Evolutionary conservation across 2,329 filamentous ascomycete genomes (phyloP), one percentile per base, ranked within the genome.

Genomic region (Arthrobotrys pseudoclavata): DNA sequence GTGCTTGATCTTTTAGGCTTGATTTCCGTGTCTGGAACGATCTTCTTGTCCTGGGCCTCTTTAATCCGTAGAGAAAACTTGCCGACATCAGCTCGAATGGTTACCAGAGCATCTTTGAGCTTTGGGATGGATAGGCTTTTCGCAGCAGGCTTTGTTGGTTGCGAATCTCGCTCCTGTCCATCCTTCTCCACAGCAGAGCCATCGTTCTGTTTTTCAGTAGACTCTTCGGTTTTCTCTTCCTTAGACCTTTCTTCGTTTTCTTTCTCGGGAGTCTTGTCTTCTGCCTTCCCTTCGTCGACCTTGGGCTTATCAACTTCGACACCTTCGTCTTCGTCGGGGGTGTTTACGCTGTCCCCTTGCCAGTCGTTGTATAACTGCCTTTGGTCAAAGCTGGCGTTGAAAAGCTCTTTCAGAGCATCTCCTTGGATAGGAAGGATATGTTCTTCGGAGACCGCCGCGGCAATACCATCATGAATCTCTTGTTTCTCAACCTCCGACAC

Each of bases 31-130:
- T 53, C 52, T 3, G 67, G 60, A 37, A 57, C 57, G 15, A 63
- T 62, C 31, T 70, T 63, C 18, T 70, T 76, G 60, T 76, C 72
- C n/a, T 68, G 72, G 24, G 57, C 72, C 31, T 76, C 72, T 20
- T 62, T 68, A 4, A 69, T 42, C 3, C 72, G 53, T 9, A 76
- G 31, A 15, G 72, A 64, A 40, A 76, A 76, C 57, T 76, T 76
- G 22, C 72, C 72, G 15, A 76, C 72, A 9, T 66, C 72, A 9
- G 57, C 60, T n/a, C 72, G 66, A 6, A 76, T 29, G 22, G 48
- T 50, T 5, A 76, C 45, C 20, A 76, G 29, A 5, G 60, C 66
- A n/a, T 69, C 66, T 20, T 76, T 70, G 0, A 66, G 22, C 34
- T 70, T 76, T 15, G 52, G 37, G 22, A 69, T 15, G 3, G 66